These are phyloP conservation scores for Capsicum pubescens DNA, from an alignment of 257 asterid genomes.

Conservation along the genomic window DNA sequence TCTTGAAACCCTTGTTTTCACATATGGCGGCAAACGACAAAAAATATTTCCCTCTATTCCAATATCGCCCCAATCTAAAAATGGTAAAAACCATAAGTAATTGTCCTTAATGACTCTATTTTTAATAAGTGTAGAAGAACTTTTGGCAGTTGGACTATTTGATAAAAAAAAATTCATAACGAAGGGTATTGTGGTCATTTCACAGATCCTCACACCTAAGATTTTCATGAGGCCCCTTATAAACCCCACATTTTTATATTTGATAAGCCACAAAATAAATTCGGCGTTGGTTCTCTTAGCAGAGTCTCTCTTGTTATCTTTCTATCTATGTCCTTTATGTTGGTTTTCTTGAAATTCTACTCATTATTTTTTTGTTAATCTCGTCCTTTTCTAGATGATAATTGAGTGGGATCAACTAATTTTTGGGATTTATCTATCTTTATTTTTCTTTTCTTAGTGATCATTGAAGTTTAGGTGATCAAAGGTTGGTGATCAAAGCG, in stretches of 20 bases:
- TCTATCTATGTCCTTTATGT: constrained; percentile 15
- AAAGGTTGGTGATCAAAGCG: constrained; percentile 31
- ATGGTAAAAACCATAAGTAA: no score
- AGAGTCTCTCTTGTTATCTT: neutral
- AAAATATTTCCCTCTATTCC: constrained; percentile 29
- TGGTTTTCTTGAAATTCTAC: constrained; percentile 39
- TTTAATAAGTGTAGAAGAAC: neutral
- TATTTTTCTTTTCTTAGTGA: neutral
- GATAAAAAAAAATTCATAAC: constrained; percentile 20
- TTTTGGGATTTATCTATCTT: neutral
- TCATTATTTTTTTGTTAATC: constrained; percentile 32
- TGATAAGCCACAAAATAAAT: constrained; percentile 35
- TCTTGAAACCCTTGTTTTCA: neutral
- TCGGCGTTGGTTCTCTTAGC: constrained; percentile 54
- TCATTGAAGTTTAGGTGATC: constrained; percentile 27
- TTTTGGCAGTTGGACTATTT: constrained; percentile 51
- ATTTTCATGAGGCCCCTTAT: constrained; percentile 55
- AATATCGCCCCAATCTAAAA: constrained; percentile 36
- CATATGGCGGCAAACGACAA: constrained; percentile 18
- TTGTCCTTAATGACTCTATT: constrained; percentile 38
- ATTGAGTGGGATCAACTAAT: neutral
- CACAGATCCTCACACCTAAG: constrained; percentile 57
- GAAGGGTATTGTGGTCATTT: constrained; percentile 56
- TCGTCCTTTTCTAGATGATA: neutral
- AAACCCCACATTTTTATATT: constrained; percentile 31